phyloP scores from a whole-genome alignment of 164 flowering plant species.

The Vitis vinifera region DNA sequence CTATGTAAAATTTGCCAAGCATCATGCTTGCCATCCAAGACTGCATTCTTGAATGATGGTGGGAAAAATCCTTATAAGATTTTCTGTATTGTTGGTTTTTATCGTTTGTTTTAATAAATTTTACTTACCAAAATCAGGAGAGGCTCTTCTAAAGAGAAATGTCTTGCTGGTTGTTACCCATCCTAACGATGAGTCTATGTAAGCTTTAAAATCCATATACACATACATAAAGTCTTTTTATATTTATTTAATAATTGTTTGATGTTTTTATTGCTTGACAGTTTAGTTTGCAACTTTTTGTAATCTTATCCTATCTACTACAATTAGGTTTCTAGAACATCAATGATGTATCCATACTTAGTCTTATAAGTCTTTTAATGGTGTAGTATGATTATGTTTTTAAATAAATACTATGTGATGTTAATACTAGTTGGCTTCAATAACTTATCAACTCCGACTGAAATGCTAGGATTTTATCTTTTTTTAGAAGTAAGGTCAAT shows the following conservation, averaged over 20 bases:
- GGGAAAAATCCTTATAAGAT: conserved; percentile 1
- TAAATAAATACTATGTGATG: no score
- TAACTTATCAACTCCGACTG: no score
- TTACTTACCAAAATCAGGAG: conserved; percentile 26
- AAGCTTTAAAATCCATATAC: conserved; percentile 20
- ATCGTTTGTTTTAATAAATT: background rate
- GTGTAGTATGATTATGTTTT: no score
- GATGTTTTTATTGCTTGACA: background rate
- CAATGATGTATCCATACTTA: no score
- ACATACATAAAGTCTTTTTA: no score
- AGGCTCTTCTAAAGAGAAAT: conserved; percentile 40
- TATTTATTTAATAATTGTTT: no score
- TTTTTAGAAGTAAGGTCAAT: no score
- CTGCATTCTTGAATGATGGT: conserved; percentile 35
- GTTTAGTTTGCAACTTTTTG: conserved; percentile 4
- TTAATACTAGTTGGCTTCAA: no score
- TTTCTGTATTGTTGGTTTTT: background rate
- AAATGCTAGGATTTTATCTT: no score
- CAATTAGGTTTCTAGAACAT: no score
- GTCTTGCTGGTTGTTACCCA: conserved; percentile 85
- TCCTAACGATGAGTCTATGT: conserved; percentile 98
- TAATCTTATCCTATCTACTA: no score
- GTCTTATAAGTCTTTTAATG: no score
- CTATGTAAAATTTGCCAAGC: conserved; percentile 46
- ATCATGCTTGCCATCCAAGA: conserved; percentile 21